phyloP scores from a whole-genome alignment of 2,329 filamentous ascomycete genomes.

The Fusarium virguliforme region DNA sequence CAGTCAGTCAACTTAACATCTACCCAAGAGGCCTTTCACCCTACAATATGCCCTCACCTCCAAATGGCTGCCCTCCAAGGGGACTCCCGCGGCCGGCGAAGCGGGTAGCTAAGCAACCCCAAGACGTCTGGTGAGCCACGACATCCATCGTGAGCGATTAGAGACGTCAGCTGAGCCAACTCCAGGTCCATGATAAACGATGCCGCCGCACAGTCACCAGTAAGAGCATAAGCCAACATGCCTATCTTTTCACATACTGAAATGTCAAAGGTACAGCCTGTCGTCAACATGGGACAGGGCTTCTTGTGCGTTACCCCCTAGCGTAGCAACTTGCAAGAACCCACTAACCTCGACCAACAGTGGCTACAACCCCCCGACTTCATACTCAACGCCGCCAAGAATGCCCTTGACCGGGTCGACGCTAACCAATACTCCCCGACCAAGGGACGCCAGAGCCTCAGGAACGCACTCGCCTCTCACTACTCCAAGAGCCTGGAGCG shows the following conservation, averaged over 20 bases:
- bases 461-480: constrained; percentile 90
- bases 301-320: constrained; percentile 76
- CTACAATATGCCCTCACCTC: neutral
- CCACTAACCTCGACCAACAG: neutral
- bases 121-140: neutral
- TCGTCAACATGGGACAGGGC: constrained; percentile 75
- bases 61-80: neutral
- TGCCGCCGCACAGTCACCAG: neutral
- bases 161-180: neutral
- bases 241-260: no score
- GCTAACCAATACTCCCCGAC: neutral
- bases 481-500: constrained; percentile 91
- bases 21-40: neutral
- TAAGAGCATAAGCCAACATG: neutral
- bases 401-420: constrained; percentile 71
- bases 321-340: neutral
- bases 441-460: constrained; percentile 73
- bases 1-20: neutral
- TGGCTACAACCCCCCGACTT: constrained; percentile 94
- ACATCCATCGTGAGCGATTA: neutral
- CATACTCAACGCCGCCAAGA: constrained; percentile 89
- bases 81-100: neutral
- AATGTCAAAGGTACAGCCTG: constrained; percentile 62
- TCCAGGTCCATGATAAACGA: neutral
- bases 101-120: neutral